These are phyloP conservation scores for Aspergillus fumigatus DNA, from an alignment of 2,329 filamentous ascomycete species.

Conservation along the genomic window DNA sequence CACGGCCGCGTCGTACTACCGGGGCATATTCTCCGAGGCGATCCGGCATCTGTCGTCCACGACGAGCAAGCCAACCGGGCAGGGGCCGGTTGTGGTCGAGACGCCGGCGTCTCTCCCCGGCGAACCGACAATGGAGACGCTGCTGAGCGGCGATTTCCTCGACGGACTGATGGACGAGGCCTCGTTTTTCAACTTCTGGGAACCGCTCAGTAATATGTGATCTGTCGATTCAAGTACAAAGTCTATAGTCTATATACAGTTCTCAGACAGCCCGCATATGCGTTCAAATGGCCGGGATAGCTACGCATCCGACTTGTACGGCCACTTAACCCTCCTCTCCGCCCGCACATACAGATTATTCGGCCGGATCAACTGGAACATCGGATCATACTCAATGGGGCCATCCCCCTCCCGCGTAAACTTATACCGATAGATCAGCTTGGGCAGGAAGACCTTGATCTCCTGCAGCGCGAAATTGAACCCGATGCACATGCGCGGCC, in stretches of 20 bases:
- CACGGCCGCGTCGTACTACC: slow-evolving; percentile 7
- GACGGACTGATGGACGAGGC: slow-evolving; percentile 4
- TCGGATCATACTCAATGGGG: slow-evolving; percentile 37
- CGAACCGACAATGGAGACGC: not conserved
- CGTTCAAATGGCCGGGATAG: no score
- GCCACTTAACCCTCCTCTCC: slow-evolving; percentile 19
- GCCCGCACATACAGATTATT: slow-evolving; percentile 22
- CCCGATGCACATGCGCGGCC: slow-evolving; percentile 56
- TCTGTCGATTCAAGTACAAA: not conserved
- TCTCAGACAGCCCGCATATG: no score
- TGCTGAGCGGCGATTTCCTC: slow-evolving; percentile 4
- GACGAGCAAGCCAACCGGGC: not conserved
- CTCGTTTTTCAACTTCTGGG: slow-evolving; percentile 7
- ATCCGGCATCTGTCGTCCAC: slow-evolving; percentile 7
- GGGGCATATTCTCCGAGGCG: slow-evolving; percentile 7
- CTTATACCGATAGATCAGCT: slow-evolving; percentile 57
- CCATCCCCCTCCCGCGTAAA: slow-evolving; percentile 50
- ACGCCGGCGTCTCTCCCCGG: not conserved
- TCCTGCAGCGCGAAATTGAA: slow-evolving; percentile 62
- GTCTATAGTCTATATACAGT: not conserved
- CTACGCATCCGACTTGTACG: slow-evolving; percentile 7
- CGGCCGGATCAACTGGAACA: slow-evolving; percentile 22
- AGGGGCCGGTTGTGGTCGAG: not conserved
- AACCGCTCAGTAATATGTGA: slow-evolving; percentile 3
- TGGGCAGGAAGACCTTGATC: slow-evolving; percentile 53